phyloP scores from a whole-genome alignment of 176 grass and related monocot species.

The Juncus inflexus region DNA sequence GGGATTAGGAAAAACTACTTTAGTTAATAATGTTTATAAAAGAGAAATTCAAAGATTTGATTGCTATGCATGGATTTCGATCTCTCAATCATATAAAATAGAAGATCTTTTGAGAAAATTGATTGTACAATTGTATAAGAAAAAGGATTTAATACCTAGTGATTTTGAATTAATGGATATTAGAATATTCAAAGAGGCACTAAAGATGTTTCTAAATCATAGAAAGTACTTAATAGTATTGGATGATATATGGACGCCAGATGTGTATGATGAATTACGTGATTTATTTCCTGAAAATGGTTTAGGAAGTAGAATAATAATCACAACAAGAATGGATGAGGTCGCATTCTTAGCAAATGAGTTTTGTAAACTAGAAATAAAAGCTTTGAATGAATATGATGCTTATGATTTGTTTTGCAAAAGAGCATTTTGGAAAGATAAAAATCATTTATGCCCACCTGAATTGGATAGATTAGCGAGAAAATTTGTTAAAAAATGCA shows the following conservation, averaged over 20 bases:
- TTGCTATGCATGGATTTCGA: slow-evolving; percentile 18
- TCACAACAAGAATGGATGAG: slow-evolving; percentile 24
- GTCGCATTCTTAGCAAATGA: slow-evolving; percentile 35
- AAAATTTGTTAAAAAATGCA: slow-evolving; percentile 34
- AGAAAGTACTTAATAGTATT: slow-evolving; percentile 37
- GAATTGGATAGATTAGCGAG: slow-evolving; percentile 15
- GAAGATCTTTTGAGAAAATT: slow-evolving; percentile 24
- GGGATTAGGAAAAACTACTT: slow-evolving; percentile 43
- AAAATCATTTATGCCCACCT: slow-evolving; percentile 19
- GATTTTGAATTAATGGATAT: neutral
- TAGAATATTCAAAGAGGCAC: neutral
- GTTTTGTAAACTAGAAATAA: slow-evolving; percentile 20
- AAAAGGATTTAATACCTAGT: neutral
- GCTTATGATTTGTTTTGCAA: slow-evolving; percentile 39
- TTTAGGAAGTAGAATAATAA: slow-evolving; percentile 26
- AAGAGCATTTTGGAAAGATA: slow-evolving; percentile 26
- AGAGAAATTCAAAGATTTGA: slow-evolving; percentile 7
- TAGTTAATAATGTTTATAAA: slow-evolving; percentile 32
- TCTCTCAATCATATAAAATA: slow-evolving; percentile 26
- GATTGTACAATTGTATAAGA: slow-evolving; percentile 3
- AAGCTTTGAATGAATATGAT: slow-evolving; percentile 10
- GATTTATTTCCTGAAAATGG: slow-evolving; percentile 17
- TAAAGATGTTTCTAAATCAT: neutral
- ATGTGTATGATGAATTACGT: slow-evolving; percentile 2
- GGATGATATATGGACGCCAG: slow-evolving; percentile 36